Base-by-base conservation (phyloP, 1,139 yeast species). In the Pichia inconspicua region DNA sequence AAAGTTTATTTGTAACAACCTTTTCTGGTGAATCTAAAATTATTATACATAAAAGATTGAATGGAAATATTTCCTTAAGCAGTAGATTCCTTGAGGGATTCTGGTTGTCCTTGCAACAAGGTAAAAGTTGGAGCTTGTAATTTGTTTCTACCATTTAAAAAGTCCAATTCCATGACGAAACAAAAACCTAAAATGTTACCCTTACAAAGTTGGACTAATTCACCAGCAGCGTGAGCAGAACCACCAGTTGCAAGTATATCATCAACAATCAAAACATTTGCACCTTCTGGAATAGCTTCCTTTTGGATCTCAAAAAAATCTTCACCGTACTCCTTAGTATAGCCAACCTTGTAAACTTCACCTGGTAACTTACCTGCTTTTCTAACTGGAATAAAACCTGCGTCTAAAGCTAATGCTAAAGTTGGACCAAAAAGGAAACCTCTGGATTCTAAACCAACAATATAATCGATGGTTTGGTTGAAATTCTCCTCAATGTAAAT, bases 211-310 rank as follows among this genome's bases (percentile, higher is more conserved):
- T 69, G 68, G 47, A 88, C 85, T 57, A 94, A 77, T 61, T 86
- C 84, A 50, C 96, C 97, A 41, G 97, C 98, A 53, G 95, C 97
- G 52, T 70, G 72, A 22, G 98, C 98, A 63, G 95, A 84, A 41
- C 98, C 98, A 57, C 97, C 98, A 41, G 98, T 92, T 44, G 98
- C 98, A 66, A 94, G 84, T 60, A 92, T 89, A 65, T 92, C 99
- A 66, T 92, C 98, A 35, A 92, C 95, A 57, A 92, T 76, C 42
- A 92, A 73, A 35, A 92, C 94, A 52, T 75, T 84, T 47, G 95
- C 76, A 38, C 92, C 95, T 52, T 75, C 75, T 56, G 89, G 85
- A 57, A 92, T 81, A 41, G 92, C 80, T 50, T 78, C 94, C 55
- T 77, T 72, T 71, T 94, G 98, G 67, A 94, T 81, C 68, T 89